These are phyloP conservation scores for Leccinum pachyderme DNA, from an alignment of 1,284 basidiomycete genomes.

Conservation along the genomic window DNA sequence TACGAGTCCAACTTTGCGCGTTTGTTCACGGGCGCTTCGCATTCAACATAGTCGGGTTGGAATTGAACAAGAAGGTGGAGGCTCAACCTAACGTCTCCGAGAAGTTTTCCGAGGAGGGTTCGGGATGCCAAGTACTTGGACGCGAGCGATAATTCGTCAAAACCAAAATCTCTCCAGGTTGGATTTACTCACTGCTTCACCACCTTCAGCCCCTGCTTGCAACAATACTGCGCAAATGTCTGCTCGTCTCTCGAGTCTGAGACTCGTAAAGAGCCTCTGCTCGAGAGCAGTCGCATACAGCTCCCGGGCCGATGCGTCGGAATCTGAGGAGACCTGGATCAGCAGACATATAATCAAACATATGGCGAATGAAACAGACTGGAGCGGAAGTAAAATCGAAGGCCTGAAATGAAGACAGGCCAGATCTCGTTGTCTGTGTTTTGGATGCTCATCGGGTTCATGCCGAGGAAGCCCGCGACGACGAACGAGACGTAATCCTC, in stretches of 20 bases:
- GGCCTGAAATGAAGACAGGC: slow-evolving; percentile 43
- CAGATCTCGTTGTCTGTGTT: slow-evolving; percentile 39
- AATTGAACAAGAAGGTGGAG: slow-evolving; percentile 57
- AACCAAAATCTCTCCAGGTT: neutral
- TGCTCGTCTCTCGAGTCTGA: slow-evolving; percentile 53
- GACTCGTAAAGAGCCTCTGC: slow-evolving; percentile 49
- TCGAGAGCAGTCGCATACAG: slow-evolving; percentile 46
- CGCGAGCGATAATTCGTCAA: too few relatives aligned
- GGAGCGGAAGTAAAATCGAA: slow-evolving; percentile 47
- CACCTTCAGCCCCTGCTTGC: slow-evolving; percentile 43
- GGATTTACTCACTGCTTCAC: slow-evolving; percentile 44
- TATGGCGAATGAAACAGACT: slow-evolving; percentile 34
- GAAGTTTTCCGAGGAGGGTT: slow-evolving; percentile 44
- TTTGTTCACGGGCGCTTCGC: slow-evolving; percentile 54
- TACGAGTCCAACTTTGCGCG: slow-evolving; percentile 60
- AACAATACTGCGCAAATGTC: slow-evolving; percentile 57
- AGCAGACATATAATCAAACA: neutral
- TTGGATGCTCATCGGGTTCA: slow-evolving; percentile 46
- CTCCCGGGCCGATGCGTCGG: slow-evolving; percentile 33
- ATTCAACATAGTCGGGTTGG: slow-evolving; percentile 42
- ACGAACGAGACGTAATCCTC: slow-evolving; percentile 50
- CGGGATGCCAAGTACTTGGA: slow-evolving; percentile 51
- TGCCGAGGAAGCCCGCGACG: slow-evolving; percentile 55
- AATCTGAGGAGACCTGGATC: slow-evolving; percentile 23
- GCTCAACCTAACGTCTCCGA: slow-evolving; percentile 54